Base-by-base conservation (phyloP, 352 stramenopile genomes). In the Aphanomyces stellatus region DNA sequence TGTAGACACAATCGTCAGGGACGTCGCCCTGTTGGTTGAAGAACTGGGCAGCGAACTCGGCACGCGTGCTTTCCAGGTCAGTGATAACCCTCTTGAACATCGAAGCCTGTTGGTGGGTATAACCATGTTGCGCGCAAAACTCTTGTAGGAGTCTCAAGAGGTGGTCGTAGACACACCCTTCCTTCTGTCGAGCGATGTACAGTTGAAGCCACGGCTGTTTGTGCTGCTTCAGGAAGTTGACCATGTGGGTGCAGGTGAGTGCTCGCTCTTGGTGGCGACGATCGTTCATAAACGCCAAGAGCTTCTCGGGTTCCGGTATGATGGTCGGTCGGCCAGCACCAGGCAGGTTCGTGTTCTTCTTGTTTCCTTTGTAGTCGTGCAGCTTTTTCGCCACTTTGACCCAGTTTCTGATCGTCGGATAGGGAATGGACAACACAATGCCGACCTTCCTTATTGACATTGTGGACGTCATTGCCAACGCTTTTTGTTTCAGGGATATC, bases 311-410 rank as follows among this genome's bases (percentile, higher is more conserved):
- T n/a, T 57, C 22, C n/a, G 49, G 49, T 30, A 57, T 7, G 33
- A 57, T 57, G 7, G 25, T 13, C 28, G 25, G 25, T 0, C 49
- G 49, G 13, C 49, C 49, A 2, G 49, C 49, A 37, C 49, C 4
- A 57, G 49, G 49, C 7, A 57, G 25, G 30, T 57, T 57, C 27
- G 25, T 57, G 22, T 15, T n/a, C 49, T 57, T 57, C 49, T 57
- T 57, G 25, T 57, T 57, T 7, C 22, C 49, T 35, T 57, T 51
- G 49, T 24, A 57, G 27, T 15, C 49, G 1, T 34, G 25, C 22
- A 57, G n/a, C 49, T 30, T 37, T 13, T 17, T 30, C 10, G 25
- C 17, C 49, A 40, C 46, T 1, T 19, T 22, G 19, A 13, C 22
- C 49, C 4, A 57, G 27, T 34, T 57, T 15, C 49, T 22, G 19